These are phyloP conservation scores for Takashimella tepidaria DNA, from an alignment of 1,284 basidiomycete species.

Conservation along the genomic window DNA sequence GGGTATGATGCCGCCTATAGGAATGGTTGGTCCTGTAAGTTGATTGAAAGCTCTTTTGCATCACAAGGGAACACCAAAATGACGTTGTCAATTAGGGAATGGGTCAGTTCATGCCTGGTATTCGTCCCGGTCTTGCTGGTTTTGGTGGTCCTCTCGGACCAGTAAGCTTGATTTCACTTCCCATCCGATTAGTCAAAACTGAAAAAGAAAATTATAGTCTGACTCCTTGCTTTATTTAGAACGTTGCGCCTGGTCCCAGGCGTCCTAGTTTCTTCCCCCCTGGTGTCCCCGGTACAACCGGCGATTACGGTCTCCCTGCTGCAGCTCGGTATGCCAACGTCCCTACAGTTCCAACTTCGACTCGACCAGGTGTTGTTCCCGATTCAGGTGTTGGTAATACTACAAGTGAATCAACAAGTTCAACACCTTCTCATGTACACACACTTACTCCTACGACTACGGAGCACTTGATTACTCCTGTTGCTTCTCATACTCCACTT, in stretches of 20 bases:
- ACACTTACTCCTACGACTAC: constrained; percentile 13
- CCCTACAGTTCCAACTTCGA: neutral
- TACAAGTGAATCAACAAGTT: constrained; percentile 27
- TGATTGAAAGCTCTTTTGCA: neutral
- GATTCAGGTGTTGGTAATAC: constrained; percentile 35
- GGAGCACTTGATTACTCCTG: constrained; percentile 30
- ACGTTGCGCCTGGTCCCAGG: constrained; percentile 33
- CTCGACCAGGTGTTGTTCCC: constrained; percentile 2
- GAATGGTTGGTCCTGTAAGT: constrained; percentile 33
- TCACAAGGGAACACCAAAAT: constrained; percentile 4
- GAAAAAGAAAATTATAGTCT: neutral
- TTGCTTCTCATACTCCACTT: neutral
- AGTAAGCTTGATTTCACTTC: constrained; percentile 11
- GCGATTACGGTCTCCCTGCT: constrained; percentile 39
- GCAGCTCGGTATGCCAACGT: constrained; percentile 29
- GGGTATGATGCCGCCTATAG: constrained; percentile 25
- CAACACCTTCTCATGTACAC: constrained; percentile 4
- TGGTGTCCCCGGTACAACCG: constrained; percentile 28
- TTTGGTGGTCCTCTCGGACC: constrained; percentile 44
- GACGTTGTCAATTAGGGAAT: constrained; percentile 33
- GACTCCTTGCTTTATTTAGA: constrained; percentile 11
- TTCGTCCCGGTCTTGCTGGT: constrained; percentile 39
- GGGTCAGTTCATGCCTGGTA: constrained; percentile 42
- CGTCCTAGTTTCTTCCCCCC: constrained; percentile 37
- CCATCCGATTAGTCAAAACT: neutral